These are phyloP conservation scores for Paramecium tetraurelia DNA, from an alignment of 73 alveolate genomes.

Conservation along the genomic window DNA sequence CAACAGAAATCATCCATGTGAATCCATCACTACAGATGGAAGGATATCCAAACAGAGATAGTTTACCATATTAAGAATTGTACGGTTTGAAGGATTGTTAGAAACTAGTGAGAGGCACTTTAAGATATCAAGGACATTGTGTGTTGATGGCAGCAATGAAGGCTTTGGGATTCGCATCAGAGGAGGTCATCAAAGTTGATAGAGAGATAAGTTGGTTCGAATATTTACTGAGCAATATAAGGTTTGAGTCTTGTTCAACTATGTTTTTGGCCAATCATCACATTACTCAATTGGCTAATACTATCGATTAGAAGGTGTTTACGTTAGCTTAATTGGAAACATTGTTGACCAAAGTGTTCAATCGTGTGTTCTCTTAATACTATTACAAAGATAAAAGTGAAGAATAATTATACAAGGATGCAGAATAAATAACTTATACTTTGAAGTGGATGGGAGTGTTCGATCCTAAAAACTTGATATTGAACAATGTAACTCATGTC, in stretches of 20 bases:
- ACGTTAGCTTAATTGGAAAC: not conserved
- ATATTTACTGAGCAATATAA: not conserved
- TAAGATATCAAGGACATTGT: conserved; percentile 79
- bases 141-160: conserved; percentile 76
- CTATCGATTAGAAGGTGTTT: not conserved
- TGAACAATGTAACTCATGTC: not conserved
- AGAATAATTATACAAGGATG: not conserved
- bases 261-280: not conserved
- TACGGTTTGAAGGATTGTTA: conserved; percentile 59
- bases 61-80: conserved; percentile 52
- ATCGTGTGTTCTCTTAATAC: not conserved
- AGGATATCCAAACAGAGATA: conserved; percentile 86
- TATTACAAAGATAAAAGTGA: not conserved
- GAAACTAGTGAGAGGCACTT: conserved; percentile 81
- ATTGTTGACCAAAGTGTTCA: not conserved
- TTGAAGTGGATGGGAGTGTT: conserved; percentile 35
- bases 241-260: conserved; percentile 1
- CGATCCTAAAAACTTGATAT: not conserved
- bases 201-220: conserved; percentile 66
- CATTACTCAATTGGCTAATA: not conserved
- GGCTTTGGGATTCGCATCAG: conserved; percentile 74
- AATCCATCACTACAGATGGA: conserved; percentile 75
- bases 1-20: conserved; percentile 66
- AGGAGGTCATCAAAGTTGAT: conserved; percentile 61
- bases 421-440: not conserved